These are phyloP conservation scores for Paratinospora sagittata DNA, from an alignment of 164 flowering plant genomes.

Conservation along the genomic window DNA sequence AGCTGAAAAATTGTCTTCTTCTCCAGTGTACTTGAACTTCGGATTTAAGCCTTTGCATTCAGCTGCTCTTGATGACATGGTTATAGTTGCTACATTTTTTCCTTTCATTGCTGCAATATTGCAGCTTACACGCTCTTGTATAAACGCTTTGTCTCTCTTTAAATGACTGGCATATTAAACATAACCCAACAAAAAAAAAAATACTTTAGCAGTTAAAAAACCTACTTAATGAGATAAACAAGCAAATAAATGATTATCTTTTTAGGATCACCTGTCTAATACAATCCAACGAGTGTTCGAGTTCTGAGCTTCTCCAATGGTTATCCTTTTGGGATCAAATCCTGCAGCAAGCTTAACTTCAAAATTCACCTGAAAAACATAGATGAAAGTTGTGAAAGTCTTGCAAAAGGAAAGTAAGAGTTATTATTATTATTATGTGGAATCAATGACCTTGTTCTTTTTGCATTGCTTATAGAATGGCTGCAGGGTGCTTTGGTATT, in stretches of 20 bases:
- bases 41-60: background rate
- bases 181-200: background rate
- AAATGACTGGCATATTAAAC: constrained; percentile 29
- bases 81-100: too few species aligned
- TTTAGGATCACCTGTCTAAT: too few species aligned
- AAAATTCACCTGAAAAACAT: constrained; percentile 35
- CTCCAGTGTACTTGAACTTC: background rate
- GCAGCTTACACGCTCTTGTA: constrained; percentile 36
- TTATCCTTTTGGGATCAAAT: too few species aligned
- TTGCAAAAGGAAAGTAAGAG: background rate
- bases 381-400: background rate
- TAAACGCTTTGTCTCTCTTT: constrained; percentile 31
- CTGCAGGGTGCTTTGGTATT: too few species aligned
- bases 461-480: too few species aligned
- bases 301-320: too few species aligned
- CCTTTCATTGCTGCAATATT: constrained; percentile 39
- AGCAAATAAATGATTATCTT: too few species aligned
- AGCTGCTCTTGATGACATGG: constrained; percentile 23
- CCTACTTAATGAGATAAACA: too few species aligned
- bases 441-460: too few species aligned
- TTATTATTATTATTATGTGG: too few species aligned
- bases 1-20: background rate
- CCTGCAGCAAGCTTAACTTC: constrained; percentile 45
- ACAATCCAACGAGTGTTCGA: too few species aligned
- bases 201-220: constrained; percentile 3